Conservation (phyloP, 805 yeast species). For the Wickerhamiella kazuoi region DNA sequence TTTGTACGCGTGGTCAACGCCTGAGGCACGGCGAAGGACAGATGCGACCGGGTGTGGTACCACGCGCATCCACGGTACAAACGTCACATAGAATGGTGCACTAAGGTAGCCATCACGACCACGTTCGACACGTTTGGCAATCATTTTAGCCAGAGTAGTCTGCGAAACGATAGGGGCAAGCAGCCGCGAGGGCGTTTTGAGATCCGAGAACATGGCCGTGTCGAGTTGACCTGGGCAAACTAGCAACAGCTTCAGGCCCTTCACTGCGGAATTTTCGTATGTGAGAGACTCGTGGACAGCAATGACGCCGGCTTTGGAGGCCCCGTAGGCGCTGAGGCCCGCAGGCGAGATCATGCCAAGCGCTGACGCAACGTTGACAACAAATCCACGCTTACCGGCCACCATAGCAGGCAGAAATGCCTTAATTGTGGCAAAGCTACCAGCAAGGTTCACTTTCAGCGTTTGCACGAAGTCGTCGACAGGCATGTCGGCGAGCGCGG, state of each 20-base stretch:
- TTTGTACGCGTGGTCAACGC: conserved; percentile 37
- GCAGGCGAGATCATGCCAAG: conserved; percentile 79
- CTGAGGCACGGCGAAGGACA: conserved; percentile 38
- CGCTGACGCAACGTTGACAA: conserved; percentile 69
- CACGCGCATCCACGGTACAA: conserved; percentile 47
- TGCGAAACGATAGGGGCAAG: conserved; percentile 78
- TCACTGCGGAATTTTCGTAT: conserved; percentile 33
- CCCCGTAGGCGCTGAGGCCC: conserved; percentile 62
- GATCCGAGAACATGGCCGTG: conserved; percentile 57
- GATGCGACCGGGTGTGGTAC: conserved; percentile 55
- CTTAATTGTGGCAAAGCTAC: conserved; percentile 54
- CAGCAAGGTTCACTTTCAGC: conserved; percentile 48
- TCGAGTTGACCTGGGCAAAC: conserved; percentile 78
- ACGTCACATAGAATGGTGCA: conserved; percentile 58
- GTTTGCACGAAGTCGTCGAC: conserved; percentile 44
- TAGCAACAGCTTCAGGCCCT: conserved; percentile 52
- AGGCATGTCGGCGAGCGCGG: conserved; percentile 26
- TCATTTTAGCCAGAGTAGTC: conserved; percentile 37
- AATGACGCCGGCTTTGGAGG: conserved; percentile 72
- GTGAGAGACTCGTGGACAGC: conserved; percentile 71
- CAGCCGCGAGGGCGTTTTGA: conserved; percentile 51
- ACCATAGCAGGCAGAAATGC: conserved; percentile 62
- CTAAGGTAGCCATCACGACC: conserved; percentile 54
- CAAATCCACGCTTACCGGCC: conserved; percentile 41
- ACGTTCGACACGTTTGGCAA: conserved; percentile 36